A percentile compares a stretch with the other conserved stretches of the same genome.
These are phyloP conservation scores for Apiospora phragmitis DNA, from an alignment of 2,329 filamentous ascomycete species.

Conservation along the genomic window DNA sequence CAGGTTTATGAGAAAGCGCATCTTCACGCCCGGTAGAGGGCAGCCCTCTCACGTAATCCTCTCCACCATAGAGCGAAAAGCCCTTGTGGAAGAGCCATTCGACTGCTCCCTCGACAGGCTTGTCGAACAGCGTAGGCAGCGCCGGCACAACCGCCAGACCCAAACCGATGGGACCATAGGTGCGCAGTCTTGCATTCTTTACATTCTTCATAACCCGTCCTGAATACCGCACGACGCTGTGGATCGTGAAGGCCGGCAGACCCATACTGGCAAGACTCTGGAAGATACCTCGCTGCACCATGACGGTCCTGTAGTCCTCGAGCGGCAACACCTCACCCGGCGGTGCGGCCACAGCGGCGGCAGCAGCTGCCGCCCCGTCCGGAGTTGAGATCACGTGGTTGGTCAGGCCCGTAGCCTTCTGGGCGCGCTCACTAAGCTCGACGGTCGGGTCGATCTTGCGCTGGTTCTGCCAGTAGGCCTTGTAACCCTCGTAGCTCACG, in stretches of 20 bases:
- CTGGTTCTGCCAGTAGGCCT: constrained; percentile 88
- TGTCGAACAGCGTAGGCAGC: constrained; percentile 81
- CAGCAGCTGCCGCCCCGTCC: constrained; percentile 36
- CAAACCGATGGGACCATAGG: constrained; percentile 89
- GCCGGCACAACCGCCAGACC: constrained; percentile 77
- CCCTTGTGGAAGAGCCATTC: constrained; percentile 87
- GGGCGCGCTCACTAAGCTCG: constrained; percentile 50
- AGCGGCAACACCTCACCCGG: constrained; percentile 49
- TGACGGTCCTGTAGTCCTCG: constrained; percentile 88
- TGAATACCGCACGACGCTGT: constrained; percentile 88
- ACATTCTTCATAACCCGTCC: constrained; percentile 80
- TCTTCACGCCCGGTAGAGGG: constrained; percentile 55
- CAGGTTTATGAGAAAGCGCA: constrained; percentile 44
- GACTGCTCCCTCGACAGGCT: constrained; percentile 88
- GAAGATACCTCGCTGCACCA: constrained; percentile 88
- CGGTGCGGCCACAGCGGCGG: constrained; percentile 42
- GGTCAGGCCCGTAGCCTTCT: constrained; percentile 48
- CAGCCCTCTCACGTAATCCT: constrained; percentile 53
- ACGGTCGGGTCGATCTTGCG: constrained; percentile 68
- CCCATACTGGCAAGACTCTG: constrained; percentile 93
- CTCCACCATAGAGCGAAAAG: constrained; percentile 72
- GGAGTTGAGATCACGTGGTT: constrained; percentile 30
- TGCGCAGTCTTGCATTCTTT: constrained; percentile 75
- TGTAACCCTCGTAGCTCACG: constrained; percentile 91
- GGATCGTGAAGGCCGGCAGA: constrained; percentile 89